Conservation (phyloP, 495 filamentous ascomycete species). For the Talaromyces trachyspermus region DNA sequence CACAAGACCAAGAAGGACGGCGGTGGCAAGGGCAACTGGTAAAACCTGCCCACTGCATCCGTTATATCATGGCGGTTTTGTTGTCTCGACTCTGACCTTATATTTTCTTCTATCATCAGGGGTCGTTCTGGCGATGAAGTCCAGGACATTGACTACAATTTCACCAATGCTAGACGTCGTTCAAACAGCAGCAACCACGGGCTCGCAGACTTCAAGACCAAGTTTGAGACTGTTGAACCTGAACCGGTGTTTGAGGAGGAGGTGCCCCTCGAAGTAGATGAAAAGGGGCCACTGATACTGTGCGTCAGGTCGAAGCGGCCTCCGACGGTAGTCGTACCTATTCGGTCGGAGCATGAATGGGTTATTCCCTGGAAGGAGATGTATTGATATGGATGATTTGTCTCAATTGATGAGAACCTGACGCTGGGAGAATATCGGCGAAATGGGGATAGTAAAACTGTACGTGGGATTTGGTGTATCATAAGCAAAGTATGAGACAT, state of each 20-base stretch:
- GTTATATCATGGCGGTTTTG: background rate
- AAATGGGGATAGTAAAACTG: too few species aligned
- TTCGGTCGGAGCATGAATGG: too few species aligned
- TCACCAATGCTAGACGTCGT: conserved; percentile 80
- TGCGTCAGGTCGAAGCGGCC: conserved; percentile 1
- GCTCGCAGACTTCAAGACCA: conserved; percentile 68
- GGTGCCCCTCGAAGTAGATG: background rate
- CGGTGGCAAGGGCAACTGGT: conserved; percentile 91
- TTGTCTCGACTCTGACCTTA: too few species aligned
- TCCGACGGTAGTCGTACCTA: background rate
- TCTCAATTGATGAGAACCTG: too few species aligned
- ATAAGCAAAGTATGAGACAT: too few species aligned
- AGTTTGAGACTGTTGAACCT: conserved; percentile 76
- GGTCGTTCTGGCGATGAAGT: conserved; percentile 76
- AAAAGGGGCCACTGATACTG: background rate
- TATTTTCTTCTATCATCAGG: conserved; percentile 48
- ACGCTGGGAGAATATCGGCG: too few species aligned
- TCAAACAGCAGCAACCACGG: conserved; percentile 78
- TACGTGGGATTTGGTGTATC: too few species aligned
- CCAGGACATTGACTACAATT: conserved; percentile 70
- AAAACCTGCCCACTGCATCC: too few species aligned
- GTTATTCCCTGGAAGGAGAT: too few species aligned
- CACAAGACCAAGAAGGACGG: conserved; percentile 97
- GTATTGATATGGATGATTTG: too few species aligned
- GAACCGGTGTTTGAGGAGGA: conserved; percentile 89